Evolutionary conservation across 1,284 basidiomycete species (phyloP).

Genomic region (Fomitopsis schrenkii): DNA sequence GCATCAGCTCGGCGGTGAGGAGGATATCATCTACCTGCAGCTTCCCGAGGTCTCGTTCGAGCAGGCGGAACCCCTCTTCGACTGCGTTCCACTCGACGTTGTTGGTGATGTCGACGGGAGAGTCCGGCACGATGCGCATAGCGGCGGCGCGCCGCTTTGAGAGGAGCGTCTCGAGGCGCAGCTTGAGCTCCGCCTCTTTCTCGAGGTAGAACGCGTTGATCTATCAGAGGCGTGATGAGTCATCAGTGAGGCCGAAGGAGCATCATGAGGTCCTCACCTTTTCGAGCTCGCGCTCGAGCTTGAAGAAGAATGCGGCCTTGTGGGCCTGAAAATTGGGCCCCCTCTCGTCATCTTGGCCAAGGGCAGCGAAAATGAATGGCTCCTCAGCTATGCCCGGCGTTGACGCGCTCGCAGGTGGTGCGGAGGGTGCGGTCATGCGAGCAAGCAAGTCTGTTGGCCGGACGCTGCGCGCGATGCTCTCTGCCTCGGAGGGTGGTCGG

Average conservation of each 20-base stretch:
- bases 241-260: neutral
- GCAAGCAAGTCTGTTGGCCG: constrained; percentile 62
- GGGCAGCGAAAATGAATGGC: constrained; percentile 54
- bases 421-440: constrained; percentile 4
- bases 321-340: constrained; percentile 85
- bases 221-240: constrained; percentile 26
- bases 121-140: constrained; percentile 64
- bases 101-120: constrained; percentile 47
- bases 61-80: constrained; percentile 92
- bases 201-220: constrained; percentile 99
- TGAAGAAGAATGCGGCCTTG: constrained; percentile 99
- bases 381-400: constrained; percentile 24
- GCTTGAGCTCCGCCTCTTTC: constrained; percentile 93
- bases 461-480: constrained; percentile 80
- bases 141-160: constrained; percentile 89
- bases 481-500: constrained; percentile 84
- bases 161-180: constrained; percentile 89
- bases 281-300: constrained; percentile 95
- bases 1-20: constrained; percentile 14
- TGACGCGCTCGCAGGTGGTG: neutral
- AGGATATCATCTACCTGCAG: constrained; percentile 63
- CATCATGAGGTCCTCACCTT: constrained; percentile 56
- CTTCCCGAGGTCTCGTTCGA: constrained; percentile 96
- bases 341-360: constrained; percentile 63
- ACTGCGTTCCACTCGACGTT: constrained; percentile 90